These are phyloP conservation scores for Aureobasidium vineae DNA, from an alignment of 2,329 filamentous ascomycete genomes.

Conservation along the genomic window DNA sequence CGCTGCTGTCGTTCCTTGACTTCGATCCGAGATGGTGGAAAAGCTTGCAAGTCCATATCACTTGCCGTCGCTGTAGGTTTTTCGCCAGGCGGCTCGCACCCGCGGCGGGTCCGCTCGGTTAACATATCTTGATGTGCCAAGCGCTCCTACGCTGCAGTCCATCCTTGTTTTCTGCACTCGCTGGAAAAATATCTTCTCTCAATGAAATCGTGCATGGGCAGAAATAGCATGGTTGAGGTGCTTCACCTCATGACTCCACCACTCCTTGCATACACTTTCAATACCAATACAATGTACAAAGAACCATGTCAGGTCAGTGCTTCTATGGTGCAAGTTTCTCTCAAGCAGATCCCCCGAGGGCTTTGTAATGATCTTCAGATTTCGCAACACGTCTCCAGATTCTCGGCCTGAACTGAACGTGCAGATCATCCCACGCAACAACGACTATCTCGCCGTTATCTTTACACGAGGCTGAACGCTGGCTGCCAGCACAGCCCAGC, in stretches of 20 bases:
- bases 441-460: conserved; percentile 25
- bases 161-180: conserved; percentile 14
- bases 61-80: conserved; percentile 9
- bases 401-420: conserved; percentile 7
- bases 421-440: conserved; percentile 16
- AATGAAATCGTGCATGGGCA: conserved; percentile 17
- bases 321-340: background rate
- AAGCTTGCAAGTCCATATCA: conserved; percentile 12
- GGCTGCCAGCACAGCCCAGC: conserved; percentile 4
- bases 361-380: conserved; percentile 10
- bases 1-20: background rate
- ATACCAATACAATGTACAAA: conserved; percentile 3
- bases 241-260: background rate
- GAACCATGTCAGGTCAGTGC: background rate
- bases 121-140: conserved; percentile 5
- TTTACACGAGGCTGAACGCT: background rate
- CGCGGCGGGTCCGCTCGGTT: conserved; percentile 6
- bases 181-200: background rate
- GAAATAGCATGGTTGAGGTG: conserved; percentile 17
- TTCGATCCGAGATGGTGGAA: conserved; percentile 8
- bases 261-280: conserved; percentile 21
- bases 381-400: conserved; percentile 16
- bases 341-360: conserved; percentile 4
- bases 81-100: conserved; percentile 16
- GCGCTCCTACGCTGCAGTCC: background rate